Evolutionary conservation across 2,329 filamentous ascomycete species (phyloP), one percentile per base, ranked within the genome.

Genomic region (Epicoccum sorghinum): DNA sequence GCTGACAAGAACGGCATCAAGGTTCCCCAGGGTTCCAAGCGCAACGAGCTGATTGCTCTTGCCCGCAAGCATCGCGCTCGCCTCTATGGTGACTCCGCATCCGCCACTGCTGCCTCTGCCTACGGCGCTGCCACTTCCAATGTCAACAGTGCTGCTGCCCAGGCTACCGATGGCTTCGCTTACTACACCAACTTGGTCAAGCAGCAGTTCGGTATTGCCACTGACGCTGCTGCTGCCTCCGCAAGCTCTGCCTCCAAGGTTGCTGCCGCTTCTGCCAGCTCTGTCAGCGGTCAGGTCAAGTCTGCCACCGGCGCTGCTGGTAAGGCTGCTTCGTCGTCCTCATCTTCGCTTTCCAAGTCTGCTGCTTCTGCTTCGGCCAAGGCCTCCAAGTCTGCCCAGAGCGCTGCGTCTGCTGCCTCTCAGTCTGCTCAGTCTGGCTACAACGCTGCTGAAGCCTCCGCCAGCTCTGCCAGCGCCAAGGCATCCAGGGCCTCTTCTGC

Each of bases 1-100:
- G 87, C 87, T 50, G 93, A 98, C 79, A 91, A 93, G 82, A 95
- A 98, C 66, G 86, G 86, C 53, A 89, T 99, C 71, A 83, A 83
- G 80, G 91, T 97, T 45, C 95, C 95, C 8, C 93, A 98, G 72
- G 95, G 93, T 42, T 96, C 90, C 70, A 93, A 89, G 81, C 81
- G 86, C 64, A 96, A 97, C 68, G 93, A 99, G 76, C 84, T 98
- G 24, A 82, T 96, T 47, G 92, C 93, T 47, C 84, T 98, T 58
- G 89, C 93, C 60, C 91, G 93, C 72, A 96, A 95, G 82, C 86
- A 96, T 78, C 88, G 90, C 55, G 88, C 89, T 54, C 80, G 86
- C 54, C 80, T 93, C 40, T 79, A 87, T 14, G 88, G 86, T 56
- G 87, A 91, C 67, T 89, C 83, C 45, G 75, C 84, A 29, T 74